A percentile compares a stretch with the other conserved stretches of the same genome.
These are phyloP conservation scores for Geotrichum candidum DNA, from an alignment of 1,139 yeast genomes.

Conservation along the genomic window DNA sequence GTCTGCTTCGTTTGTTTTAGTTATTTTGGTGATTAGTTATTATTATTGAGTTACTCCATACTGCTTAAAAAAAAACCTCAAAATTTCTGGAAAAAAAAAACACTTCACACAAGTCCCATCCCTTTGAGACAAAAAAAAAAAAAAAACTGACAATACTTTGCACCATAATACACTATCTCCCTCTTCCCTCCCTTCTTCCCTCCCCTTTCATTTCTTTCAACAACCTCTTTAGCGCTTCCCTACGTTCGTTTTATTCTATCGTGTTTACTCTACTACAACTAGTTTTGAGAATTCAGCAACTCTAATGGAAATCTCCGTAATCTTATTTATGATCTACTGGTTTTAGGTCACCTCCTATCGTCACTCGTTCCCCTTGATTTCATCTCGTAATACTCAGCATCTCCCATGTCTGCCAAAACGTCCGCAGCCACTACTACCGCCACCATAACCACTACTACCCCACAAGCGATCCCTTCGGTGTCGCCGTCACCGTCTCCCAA, in stretches of 20 bases:
- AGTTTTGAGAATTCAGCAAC: background rate
- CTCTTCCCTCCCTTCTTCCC: background rate
- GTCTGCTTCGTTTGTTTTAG: too few relatives aligned
- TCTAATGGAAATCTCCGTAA: background rate
- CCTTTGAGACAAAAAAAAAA: background rate
- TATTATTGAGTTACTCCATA: too few relatives aligned
- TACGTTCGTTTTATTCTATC: background rate
- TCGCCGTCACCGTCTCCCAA: background rate
- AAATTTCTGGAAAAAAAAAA: too few relatives aligned
- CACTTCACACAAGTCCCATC: background rate
- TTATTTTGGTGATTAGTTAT: too few relatives aligned
- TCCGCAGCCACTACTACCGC: background rate
- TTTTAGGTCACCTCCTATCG: background rate
- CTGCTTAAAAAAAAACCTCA: too few relatives aligned
- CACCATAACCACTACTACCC: background rate
- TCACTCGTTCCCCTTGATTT: background rate
- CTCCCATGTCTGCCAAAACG: background rate
- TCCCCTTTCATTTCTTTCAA: background rate
- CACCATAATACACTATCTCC: background rate
- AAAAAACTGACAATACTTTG: background rate
- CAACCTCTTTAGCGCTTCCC: background rate
- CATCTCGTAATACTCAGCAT: background rate
- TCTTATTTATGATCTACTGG: background rate
- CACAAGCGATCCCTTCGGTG: background rate
- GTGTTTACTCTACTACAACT: background rate